Evolutionary conservation across 108 stramenopile species (phyloP), one percentile per base, ranked within the genome.

Genomic region (Nannochloropsis oceanica): DNA sequence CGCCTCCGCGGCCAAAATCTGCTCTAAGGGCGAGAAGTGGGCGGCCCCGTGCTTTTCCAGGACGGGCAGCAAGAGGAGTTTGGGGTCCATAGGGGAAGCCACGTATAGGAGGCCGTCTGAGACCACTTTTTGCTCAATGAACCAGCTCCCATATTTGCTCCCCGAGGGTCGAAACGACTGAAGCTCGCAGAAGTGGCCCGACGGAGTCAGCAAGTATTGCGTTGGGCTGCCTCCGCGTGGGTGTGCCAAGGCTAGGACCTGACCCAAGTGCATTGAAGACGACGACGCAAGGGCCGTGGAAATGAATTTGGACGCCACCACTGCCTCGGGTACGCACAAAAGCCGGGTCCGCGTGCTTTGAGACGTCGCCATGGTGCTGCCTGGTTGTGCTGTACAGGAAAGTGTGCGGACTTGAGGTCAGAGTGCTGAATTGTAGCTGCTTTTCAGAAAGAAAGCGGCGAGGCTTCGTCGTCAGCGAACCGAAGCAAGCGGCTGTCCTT

Each of bases 111-210:
- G 50, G 13, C 88, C 88, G 42, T 89, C 85, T 25, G 20, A 44
- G 25, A 85, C 85, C 44, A 89, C 88, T 14, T 79, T 12, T 81
- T 89, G 88, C 79, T 85, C 88, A 43, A 89, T 44, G 82, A 89
- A 89, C 34, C 85, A 89, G 44, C 88, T 89, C 44, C 81, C 82
- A 44, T 43, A 85, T 44, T 82, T 85, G 22, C 43, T 44, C 25
- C 79, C 82, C 20, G 85, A 79, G 18, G 87, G 87, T 18, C 85
- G 27, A 22, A 85, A 44, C 8, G 42, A 85, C 42, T 89, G 88
- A n/a, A 89, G 85, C 85, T 89, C 88, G 42, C 85, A 82, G 25
- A 89, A 83, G 26, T 87, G 73, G 26, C 44, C 80, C 13, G 43
- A 83, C 10, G 59, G 59, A 20, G 84, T 44, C 44, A 84, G 27